Conservation (phyloP, 2,329 filamentous ascomycete species). For the Calycina marina region DNA sequence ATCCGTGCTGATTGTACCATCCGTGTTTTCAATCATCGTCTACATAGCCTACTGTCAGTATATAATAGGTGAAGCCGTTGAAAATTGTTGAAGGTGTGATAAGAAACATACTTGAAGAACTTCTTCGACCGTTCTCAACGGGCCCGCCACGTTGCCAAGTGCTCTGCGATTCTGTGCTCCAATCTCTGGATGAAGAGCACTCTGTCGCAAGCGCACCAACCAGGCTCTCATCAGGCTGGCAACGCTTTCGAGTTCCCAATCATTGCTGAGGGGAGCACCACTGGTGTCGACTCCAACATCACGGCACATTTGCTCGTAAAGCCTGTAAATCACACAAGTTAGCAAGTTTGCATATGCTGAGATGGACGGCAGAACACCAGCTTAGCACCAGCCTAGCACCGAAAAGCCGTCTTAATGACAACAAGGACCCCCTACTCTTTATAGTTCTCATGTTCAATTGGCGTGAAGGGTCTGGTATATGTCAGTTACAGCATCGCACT, state of each 20-base stretch:
- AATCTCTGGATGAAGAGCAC: slow-evolving; percentile 74
- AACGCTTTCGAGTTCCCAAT: slow-evolving; percentile 48
- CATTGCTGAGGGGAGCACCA: slow-evolving; percentile 34
- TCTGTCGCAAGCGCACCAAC: slow-evolving; percentile 63
- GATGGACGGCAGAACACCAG: too few relatives aligned
- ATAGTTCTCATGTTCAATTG: slow-evolving; percentile 86
- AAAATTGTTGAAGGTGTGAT: too few relatives aligned
- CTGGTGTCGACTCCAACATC: slow-evolving; percentile 45
- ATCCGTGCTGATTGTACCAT: slow-evolving; percentile 48
- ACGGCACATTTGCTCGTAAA: slow-evolving; percentile 63
- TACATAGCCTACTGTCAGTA: too few relatives aligned
- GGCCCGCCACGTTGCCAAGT: slow-evolving; percentile 46
- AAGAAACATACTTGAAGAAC: slow-evolving; percentile 52
- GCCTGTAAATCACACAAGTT: too few relatives aligned
- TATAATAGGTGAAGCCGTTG: too few relatives aligned
- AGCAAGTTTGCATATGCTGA: too few relatives aligned
- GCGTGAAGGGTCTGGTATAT: slow-evolving; percentile 84
- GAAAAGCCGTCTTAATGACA: too few relatives aligned
- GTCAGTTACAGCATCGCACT: too few relatives aligned
- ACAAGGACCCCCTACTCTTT: too few relatives aligned
- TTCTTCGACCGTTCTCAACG: slow-evolving; percentile 69
- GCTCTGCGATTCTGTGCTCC: slow-evolving; percentile 50
- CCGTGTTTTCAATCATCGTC: slow-evolving; percentile 85
- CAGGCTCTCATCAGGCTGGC: slow-evolving; percentile 55
- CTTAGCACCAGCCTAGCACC: too few relatives aligned